Evolutionary conservation across 2,329 filamentous ascomycete genomes (phyloP), one percentile per base, ranked within the genome.

Genomic region (Pseudocercospora ulei): DNA sequence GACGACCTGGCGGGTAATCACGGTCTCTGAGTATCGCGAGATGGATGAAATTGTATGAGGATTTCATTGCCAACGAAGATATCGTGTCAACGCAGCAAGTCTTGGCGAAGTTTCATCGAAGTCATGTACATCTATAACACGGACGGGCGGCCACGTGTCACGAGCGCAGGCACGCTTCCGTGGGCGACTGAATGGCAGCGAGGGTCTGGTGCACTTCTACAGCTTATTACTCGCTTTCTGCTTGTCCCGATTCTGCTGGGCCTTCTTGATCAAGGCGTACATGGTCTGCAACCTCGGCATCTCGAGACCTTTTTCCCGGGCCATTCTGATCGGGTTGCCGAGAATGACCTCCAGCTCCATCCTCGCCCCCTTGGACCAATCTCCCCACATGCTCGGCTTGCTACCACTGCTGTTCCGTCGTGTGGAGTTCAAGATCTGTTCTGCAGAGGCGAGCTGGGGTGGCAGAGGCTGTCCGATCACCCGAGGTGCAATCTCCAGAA

Each of bases 301-400:
- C 52, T 78, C 72, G 3, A 77, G 70, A 0, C 78, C 78, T 35
- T 69, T 68, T 37, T 67, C 69, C 49, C 74, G 64, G 6, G 78
- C 79, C 30, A 80, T 75, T 47, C 75, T 64, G 18, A 82, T 72
- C 1, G 79, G 77, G 55, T 83, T 82, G 1, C 80, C 79, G 14
- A 83, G 56, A 25, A 83, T 81, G 22, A 81, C 79, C 60, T 83
- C 80, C 35, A 83, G 57, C 64, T 84, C 80, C 68, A 83, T 69
- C 25, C 70, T 70, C 53, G 75, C 68, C 0, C 75, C 74, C 1
- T 66, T 68, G 58, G 80, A 76, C 76, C 78, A 82, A 54, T 83
- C 80, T 8, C 78, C 60, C 51, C 80, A 64, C 80, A 83, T 83
- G 55, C 56, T 73, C 54, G 62, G 70, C 51, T 72, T 71, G 11